Percentiles rank a stretch among this genome's conserved stretches.
phyloP scores from a whole-genome alignment of 2,329 filamentous ascomycete genomes.

The Leptographium radiaticola region DNA sequence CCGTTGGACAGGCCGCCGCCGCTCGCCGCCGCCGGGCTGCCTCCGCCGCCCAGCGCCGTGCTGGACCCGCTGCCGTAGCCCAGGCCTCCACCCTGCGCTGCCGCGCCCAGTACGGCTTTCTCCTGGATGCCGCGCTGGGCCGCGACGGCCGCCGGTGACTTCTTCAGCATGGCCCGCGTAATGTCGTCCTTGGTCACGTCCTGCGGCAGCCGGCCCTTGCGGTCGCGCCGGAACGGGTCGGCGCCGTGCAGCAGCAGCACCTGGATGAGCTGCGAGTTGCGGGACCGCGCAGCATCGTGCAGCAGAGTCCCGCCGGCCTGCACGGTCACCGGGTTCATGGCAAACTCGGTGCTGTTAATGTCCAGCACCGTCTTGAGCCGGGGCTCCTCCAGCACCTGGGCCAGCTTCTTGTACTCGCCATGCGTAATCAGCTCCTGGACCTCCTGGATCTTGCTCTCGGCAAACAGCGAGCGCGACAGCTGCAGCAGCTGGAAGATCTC shows the following conservation, averaged over 20 bases:
- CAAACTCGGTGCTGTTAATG: conserved; percentile 82
- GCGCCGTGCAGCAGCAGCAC: conserved; percentile 85
- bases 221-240: conserved; percentile 88
- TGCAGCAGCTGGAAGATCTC: conserved; percentile 95
- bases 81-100: conserved; percentile 37
- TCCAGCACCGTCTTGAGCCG: conserved; percentile 78
- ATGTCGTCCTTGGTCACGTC: conserved; percentile 92
- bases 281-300: conserved; percentile 84
- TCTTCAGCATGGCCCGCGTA: conserved; percentile 79
- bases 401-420: conserved; percentile 64
- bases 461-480: conserved; percentile 76
- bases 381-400: conserved; percentile 70
- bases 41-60: background rate
- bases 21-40: background rate
- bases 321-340: conserved; percentile 63
- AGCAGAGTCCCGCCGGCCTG: conserved; percentile 83
- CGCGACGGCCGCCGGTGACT: conserved; percentile 83
- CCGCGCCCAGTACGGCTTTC: conserved; percentile 81
- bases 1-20: background rate
- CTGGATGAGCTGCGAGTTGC: conserved; percentile 77
- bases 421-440: conserved; percentile 66
- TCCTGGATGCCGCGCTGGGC: conserved; percentile 94
- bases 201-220: conserved; percentile 89
- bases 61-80: conserved; percentile 2
- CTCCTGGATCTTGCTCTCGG: conserved; percentile 72